These are phyloP conservation scores for Exophiala bonariae DNA, from an alignment of 2,329 filamentous ascomycete species.

Conservation along the genomic window DNA sequence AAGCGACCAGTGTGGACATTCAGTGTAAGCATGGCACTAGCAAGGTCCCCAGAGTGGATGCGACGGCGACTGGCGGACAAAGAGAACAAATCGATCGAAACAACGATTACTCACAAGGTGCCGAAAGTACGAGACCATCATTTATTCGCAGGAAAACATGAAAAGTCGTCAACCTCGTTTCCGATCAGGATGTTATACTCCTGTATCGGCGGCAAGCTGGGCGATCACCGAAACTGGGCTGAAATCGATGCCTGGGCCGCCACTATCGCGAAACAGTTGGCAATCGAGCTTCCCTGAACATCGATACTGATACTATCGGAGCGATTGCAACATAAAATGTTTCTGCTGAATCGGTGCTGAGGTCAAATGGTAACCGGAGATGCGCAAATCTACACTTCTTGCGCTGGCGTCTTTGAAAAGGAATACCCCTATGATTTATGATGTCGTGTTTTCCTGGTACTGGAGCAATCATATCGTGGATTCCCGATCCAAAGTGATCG, in stretches of 20 bases:
- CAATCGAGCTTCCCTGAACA: conserved; percentile 7
- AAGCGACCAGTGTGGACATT: conserved; percentile 21
- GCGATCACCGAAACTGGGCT: conserved; percentile 20
- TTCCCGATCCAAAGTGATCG: too few species aligned
- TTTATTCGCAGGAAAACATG: conserved; percentile 21
- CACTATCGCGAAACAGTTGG: conserved; percentile 20
- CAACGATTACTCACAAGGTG: conserved; percentile 10
- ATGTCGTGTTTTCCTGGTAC: too few species aligned
- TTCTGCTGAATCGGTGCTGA: background rate
- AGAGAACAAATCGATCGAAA: conserved; percentile 10
- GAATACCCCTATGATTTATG: too few species aligned
- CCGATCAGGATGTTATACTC: conserved; percentile 14
- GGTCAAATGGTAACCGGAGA: too few species aligned
- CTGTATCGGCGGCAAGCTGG: conserved; percentile 20
- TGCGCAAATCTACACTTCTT: too few species aligned
- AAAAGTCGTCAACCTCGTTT: conserved; percentile 8
- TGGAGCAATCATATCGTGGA: too few species aligned
- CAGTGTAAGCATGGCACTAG: conserved; percentile 18
- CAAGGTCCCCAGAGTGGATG: conserved; percentile 12
- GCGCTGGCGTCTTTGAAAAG: too few species aligned
- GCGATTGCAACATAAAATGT: background rate
- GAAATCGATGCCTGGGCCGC: conserved; percentile 21
- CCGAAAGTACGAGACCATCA: conserved; percentile 21
- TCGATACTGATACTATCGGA: background rate
- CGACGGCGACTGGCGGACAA: conserved; percentile 9